A percentile compares a stretch with the other conserved stretches of the same genome.
Evolutionary conservation across 108 stramenopile species (phyloP).

Genomic region (Fragilaria radians): DNA sequence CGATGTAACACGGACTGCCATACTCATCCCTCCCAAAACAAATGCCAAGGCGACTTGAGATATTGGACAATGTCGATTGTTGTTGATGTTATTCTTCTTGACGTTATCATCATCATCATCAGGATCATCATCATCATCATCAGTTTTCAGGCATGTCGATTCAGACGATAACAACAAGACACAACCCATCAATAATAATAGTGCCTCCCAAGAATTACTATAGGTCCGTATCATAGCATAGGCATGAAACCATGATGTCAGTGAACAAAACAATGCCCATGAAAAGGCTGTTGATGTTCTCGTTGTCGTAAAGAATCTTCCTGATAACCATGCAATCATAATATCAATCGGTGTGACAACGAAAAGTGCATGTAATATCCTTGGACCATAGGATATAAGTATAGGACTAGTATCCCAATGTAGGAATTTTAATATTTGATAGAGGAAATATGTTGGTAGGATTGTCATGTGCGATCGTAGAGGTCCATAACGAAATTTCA

Average conservation of each 20-base stretch:
- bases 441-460: conserved; percentile 67
- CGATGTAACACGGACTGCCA: conserved; percentile 72
- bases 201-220: conserved; percentile 70
- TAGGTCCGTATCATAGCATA: conserved; percentile 76
- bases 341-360: conserved; percentile 75
- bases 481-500: conserved; percentile 53
- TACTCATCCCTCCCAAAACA: conserved; percentile 71
- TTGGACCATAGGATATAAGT: conserved; percentile 64
- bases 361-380: conserved; percentile 57
- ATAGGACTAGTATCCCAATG: conserved; percentile 40
- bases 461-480: conserved; percentile 71
- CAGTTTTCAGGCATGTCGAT: no score
- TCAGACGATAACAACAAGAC: conserved; percentile 52
- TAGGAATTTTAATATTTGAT: conserved; percentile 25
- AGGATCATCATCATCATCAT: no score
- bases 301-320: not conserved
- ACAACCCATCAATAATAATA: conserved; percentile 38
- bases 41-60: conserved; percentile 42
- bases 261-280: conserved; percentile 20
- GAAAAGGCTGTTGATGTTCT: not conserved
- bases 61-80: not conserved
- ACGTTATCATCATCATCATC: no score
- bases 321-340: conserved; percentile 48
- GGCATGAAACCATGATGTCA: conserved; percentile 74
- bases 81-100: not conserved